phyloP scores from a whole-genome alignment of 441 rosid genomes.

The Corymbia citriodora region DNA sequence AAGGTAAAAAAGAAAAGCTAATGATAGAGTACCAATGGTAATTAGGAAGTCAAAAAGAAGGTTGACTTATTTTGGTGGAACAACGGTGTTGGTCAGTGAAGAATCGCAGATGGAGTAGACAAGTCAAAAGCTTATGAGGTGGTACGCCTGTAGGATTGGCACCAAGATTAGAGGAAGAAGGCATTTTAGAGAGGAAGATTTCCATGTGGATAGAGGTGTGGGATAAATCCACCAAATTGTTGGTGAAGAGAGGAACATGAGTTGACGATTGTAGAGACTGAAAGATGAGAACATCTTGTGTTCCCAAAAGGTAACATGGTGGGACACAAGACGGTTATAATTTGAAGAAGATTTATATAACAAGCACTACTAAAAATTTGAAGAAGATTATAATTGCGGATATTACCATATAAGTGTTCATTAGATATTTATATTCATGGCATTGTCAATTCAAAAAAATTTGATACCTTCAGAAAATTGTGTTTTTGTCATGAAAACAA shows the following conservation, averaged over 20 bases:
- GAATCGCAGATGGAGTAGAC: not conserved
- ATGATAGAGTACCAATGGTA: not conserved
- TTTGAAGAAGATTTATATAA: not conserved
- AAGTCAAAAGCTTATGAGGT: not conserved
- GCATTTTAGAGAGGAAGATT: not conserved
- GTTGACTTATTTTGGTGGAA: not conserved
- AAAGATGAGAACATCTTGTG: not conserved
- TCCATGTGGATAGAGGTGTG: not conserved
- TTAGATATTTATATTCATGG: not conserved
- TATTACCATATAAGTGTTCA: not conserved
- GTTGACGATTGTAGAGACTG: not conserved
- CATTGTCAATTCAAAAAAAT: not conserved
- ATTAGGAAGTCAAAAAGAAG: not conserved
- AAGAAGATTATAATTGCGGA: not conserved
- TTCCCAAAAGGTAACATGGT: not conserved
- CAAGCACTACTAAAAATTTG: not conserved
- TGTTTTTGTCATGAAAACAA: not conserved
- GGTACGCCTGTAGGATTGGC: not conserved
- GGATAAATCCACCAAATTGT: not conserved
- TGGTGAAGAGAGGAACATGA: not conserved
- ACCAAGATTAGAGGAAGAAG: not conserved
- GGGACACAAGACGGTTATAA: not conserved
- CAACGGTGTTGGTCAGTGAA: not conserved
- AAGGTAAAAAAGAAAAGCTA: not conserved
- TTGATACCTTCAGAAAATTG: not conserved